Conservation (phyloP, 225 moss, liverwort and hornwort species). For the Physcomitrium patens region DNA sequence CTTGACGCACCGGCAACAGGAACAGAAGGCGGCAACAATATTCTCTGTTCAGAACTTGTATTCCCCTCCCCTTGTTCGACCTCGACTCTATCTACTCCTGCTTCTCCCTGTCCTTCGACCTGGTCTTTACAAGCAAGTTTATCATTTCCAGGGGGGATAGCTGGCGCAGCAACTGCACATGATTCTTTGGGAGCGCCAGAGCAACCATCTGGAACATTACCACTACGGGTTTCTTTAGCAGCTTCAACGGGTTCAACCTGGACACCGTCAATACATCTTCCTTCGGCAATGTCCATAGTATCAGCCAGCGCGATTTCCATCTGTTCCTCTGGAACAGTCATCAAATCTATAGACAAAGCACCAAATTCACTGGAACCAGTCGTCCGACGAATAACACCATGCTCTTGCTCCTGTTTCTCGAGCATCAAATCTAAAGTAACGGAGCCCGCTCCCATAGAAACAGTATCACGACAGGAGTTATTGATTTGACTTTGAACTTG, state of each 20-base stretch:
- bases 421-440: conserved; percentile 46
- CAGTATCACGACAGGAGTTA: conserved; percentile 27
- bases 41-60: conserved; percentile 41
- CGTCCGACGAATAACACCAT: conserved; percentile 29
- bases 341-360: conserved; percentile 54
- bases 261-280: conserved; percentile 28
- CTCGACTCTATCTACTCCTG: conserved; percentile 32
- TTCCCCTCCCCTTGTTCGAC: conserved; percentile 27
- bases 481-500: conserved; percentile 31
- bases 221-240: conserved; percentile 27
- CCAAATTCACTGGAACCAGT: conserved; percentile 44
- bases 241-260: conserved; percentile 34
- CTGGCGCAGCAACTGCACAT: conserved; percentile 17
- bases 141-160: conserved; percentile 26
- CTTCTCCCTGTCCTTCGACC: conserved; percentile 25
- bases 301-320: conserved; percentile 39
- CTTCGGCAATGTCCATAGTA: conserved; percentile 34
- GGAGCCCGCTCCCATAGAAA: conserved; percentile 39
- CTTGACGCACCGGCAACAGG: conserved; percentile 29
- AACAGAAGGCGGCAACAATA: conserved; percentile 34
- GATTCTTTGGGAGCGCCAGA: conserved; percentile 25
- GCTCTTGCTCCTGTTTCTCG: conserved; percentile 47
- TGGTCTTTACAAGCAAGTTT: conserved; percentile 29
- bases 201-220: conserved; percentile 25
- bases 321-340: conserved; percentile 53